A percentile compares a stretch with the other conserved stretches of the same genome.
These are phyloP conservation scores for Calonectria hawksworthii DNA, from an alignment of 2,329 filamentous ascomycete species.

Conservation along the genomic window DNA sequence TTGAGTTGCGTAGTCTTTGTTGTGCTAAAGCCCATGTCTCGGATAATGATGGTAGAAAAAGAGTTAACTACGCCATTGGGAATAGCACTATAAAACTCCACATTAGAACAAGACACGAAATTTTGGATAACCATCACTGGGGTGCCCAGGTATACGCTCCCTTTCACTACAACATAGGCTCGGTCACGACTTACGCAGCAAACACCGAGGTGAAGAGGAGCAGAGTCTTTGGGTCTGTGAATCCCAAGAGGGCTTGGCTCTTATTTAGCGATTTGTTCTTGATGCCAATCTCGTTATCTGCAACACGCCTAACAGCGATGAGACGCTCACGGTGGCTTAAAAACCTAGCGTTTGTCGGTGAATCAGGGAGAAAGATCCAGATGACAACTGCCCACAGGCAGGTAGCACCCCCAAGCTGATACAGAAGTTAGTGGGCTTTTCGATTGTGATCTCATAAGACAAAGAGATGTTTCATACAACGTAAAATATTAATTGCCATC, in stretches of 20 bases:
- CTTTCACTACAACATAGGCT: too few species aligned
- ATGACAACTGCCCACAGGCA: slow-evolving; percentile 50
- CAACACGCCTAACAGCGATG: slow-evolving; percentile 48
- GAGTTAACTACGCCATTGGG: slow-evolving; percentile 28
- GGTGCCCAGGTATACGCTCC: too few species aligned
- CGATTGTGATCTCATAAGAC: too few species aligned
- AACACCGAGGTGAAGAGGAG: slow-evolving; percentile 31
- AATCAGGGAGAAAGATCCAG: slow-evolving; percentile 49
- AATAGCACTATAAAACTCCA: neutral
- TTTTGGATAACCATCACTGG: too few species aligned
- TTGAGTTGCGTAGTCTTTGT: slow-evolving; percentile 29
- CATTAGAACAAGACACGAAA: too few species aligned
- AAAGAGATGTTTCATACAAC: neutral
- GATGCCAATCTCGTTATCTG: slow-evolving; percentile 51
- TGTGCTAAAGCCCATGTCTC: slow-evolving; percentile 26
- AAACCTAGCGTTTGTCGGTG: slow-evolving; percentile 49
- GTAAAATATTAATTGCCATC: slow-evolving; percentile 8
- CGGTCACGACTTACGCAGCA: slow-evolving; percentile 1
- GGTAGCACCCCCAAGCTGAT: slow-evolving; percentile 48
- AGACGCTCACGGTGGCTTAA: slow-evolving; percentile 47
- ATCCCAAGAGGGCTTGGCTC: slow-evolving; percentile 44
- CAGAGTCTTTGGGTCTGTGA: slow-evolving; percentile 49
- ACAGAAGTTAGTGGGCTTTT: neutral
- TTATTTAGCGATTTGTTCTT: slow-evolving; percentile 51
- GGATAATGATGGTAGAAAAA: slow-evolving; percentile 29